Base-by-base conservation (phyloP, 2,329 filamentous ascomycete genomes). In the Aspergillus spinulosporus region DNA sequence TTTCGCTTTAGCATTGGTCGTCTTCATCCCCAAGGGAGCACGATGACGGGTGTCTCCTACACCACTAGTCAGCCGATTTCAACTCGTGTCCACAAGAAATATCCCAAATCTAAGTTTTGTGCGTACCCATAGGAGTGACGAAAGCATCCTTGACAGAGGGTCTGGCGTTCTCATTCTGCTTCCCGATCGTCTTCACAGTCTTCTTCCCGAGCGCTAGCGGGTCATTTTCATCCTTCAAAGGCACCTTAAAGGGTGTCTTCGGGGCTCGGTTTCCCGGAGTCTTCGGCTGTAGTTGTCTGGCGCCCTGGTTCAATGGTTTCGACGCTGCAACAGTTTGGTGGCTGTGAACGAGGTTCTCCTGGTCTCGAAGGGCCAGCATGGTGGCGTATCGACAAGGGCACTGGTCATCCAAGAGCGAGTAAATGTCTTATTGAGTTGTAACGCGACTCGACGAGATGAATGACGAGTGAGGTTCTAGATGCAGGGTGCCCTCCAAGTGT, bases 1-100 rank as follows among this genome's bases (percentile, higher is more conserved):
- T 69, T 80, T 84, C 58, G 87, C 83, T 78, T 96, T 97, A 52
- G 90, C 91, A 73, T 99, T 99, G 51, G 94, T 97, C 1, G 93
- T 97, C 76, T 99, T 99, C 80, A 90, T 88, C 34, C 93, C 93
- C 47, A 99, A 78, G 9, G 91, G 89, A 37, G 92, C 92, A 67
- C 93, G 86, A 58, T 80, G 87, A 57, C 86, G 85, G 49, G 87
- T 82, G 54, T 82, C 85, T 87, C 59, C 54, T 60, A 48, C 43
- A 29, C 2, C 43, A 34, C 49, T 39, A 28, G 54, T 55, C 34
- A 56, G 59, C 14, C 29, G 14, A 15, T 12, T 12, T 12, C n/a
- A 21, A 28, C 26, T 8, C 5, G 14, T 14, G 21, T 7, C 5
- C 3, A 39, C 5, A 21, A 26, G 42, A 28, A 44, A 3, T 4